Conservation (phyloP, 768 basidiomycete species). For the Phaeotremella skinneri region DNA sequence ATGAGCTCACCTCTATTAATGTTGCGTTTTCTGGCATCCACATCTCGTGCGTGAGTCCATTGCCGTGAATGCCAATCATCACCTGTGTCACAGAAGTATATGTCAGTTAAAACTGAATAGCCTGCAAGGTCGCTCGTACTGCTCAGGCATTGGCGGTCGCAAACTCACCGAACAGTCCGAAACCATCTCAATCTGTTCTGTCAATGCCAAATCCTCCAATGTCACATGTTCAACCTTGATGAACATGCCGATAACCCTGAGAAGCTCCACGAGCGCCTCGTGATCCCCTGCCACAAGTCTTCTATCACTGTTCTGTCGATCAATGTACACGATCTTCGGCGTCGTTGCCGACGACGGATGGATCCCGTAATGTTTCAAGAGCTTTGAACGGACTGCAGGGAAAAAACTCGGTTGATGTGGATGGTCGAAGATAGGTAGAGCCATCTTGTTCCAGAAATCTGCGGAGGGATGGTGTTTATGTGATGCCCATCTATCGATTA, state of each 20-base stretch:
- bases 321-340: constrained; percentile 16
- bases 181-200: constrained; percentile 6
- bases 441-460: constrained; percentile 20
- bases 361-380: not conserved
- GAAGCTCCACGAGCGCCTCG: constrained; percentile 1
- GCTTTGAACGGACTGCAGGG: constrained; percentile 1
- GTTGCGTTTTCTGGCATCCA: constrained; percentile 6
- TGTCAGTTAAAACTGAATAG: not conserved
- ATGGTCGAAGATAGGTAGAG: constrained; percentile 7
- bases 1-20: constrained; percentile 4
- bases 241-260: constrained; percentile 3
- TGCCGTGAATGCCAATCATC: constrained; percentile 4
- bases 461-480: constrained; percentile 4
- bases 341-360: not conserved
- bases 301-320: constrained; percentile 15
- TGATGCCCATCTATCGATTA: constrained; percentile 12
- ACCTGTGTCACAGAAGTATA: constrained; percentile 1
- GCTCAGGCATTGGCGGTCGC: too few species aligned
- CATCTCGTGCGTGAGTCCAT: constrained; percentile 2
- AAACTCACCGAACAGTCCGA: constrained; percentile 5
- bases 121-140: too few species aligned
- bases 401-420: constrained; percentile 9
- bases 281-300: constrained; percentile 8
- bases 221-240: constrained; percentile 6
- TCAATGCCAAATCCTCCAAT: constrained; percentile 6